Base-by-base conservation (phyloP, 2,329 filamentous ascomycete genomes). In the Tolypocladium guangdongense region DNA sequence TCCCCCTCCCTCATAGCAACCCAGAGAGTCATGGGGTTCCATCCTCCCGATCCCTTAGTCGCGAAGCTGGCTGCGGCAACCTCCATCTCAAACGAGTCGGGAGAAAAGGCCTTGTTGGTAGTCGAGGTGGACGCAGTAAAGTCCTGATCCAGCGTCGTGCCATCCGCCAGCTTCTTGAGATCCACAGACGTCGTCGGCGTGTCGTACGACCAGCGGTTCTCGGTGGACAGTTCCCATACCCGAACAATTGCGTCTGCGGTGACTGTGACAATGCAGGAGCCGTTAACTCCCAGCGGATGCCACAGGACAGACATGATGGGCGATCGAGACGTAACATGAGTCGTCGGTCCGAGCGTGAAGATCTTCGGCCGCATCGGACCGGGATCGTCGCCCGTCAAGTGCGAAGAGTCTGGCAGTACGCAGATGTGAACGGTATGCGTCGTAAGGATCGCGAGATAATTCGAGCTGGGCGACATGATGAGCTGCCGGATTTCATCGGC, bases 21-120 rank as follows among this genome's bases (percentile, higher is more conserved):
- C 89, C 92, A 99, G 12, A 99, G 76, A 0, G 93, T 97, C 88
- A 96, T 96, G 11, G 91, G 83, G 8, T 90, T 88, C 93, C 93
- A 99, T 52, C 90, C 90, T 16, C 90, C 92, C 7, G 81, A 80
- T 37, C 75, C 76, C 58, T 78, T 76, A 14, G 74, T 74, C 37
- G 78, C 75, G 71, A 99, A 99, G 66, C 84, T 88, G 50, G 91
- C 90, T 2, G 91, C 86, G 4, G 90, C 90, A 24, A 95, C 90
- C 64, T 96, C 88, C 86, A 99, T 95, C 66, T 97, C 91, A 55
- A 95, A 85, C 2, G 82, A 82, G 66, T 97, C 91, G 0, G 90
- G 87, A 1, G 90, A 96, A 63, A 95, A 97, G 11, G 83, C 86
- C 60, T 87, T 89, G 66, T 83, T 90, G 45, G 83, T 86, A 8